Base-by-base conservation (phyloP, 805 yeast species). In the Metschnikowia aberdeeniae region DNA sequence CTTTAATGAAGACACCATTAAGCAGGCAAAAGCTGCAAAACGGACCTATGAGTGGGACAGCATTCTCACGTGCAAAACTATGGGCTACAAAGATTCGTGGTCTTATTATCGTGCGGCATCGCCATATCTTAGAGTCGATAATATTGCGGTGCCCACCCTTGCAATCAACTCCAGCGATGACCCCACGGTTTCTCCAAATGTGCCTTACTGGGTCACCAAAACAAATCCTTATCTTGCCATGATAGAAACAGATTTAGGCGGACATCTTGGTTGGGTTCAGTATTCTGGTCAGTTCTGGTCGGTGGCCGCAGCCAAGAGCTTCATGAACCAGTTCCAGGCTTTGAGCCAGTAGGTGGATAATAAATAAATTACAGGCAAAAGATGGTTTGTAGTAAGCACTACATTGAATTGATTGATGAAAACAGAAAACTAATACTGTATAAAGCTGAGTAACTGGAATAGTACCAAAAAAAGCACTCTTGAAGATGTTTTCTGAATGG, bases 261-360 rank as follows among this genome's bases (percentile, higher is more conserved):
- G 95, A 1, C 96, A 87, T 63, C 72, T 87, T 43, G 93, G 87
- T n/a, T 87, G 84, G 84, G 87, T 80, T 49, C 71, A 75, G 51
- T 64, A 70, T 39, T 66, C 73, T 22, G 84, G 85, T 22, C 69
- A 71, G 34, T 77, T 89, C 55, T 88, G 95, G 95, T 52, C 70
- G 44, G 70, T 66, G 6, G 61, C 60, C 43, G 65, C 66, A 11
- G 66, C 61, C n/a, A 66, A 65, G 42, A 66, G 68, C 37, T 68
- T 62, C 47, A 60, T 68, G 36, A 59, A 52, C 45, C 44, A 56
- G 36, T 64, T 63, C 45, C 45, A 54, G 19, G 30, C 42, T 27
- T 27, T 27, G 26, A 22, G 26, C 26, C 26, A 22, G 26, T 22
- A 22, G 26, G 26, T 22, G 8, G 8, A 22, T 22, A 7, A 22